These are phyloP conservation scores for Debaryomyces psychrophilus DNA, from an alignment of 1,139 yeast genomes.

Conservation along the genomic window DNA sequence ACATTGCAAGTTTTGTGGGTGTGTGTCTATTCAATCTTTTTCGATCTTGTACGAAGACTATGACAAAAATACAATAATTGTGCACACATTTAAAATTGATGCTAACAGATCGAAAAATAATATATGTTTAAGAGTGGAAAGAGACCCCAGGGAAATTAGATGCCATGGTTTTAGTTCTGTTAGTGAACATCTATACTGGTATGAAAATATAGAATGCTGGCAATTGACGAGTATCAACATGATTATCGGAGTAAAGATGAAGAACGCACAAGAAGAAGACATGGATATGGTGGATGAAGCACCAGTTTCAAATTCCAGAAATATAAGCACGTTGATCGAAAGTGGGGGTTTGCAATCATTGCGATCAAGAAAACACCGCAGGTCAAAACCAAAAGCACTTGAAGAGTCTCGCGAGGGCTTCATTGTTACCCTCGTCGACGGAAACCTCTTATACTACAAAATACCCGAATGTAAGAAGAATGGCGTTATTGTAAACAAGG, in stretches of 20 bases:
- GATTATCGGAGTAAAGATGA: constrained; percentile 68
- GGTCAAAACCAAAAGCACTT: neutral
- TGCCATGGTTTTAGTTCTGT: constrained; percentile 83
- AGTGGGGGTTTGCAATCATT: constrained; percentile 28
- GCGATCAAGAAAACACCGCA: constrained; percentile 18
- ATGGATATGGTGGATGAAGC: constrained; percentile 16
- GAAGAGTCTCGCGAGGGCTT: constrained; percentile 72
- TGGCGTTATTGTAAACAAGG: constrained; percentile 40
- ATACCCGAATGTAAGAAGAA: constrained; percentile 51
- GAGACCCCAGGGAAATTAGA: constrained; percentile 89
- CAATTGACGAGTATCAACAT: constrained; percentile 75
- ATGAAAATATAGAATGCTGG: constrained; percentile 72
- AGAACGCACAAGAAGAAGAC: constrained; percentile 22
- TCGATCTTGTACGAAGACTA: constrained; percentile 71
- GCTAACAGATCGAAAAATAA: constrained; percentile 71
- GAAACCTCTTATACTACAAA: constrained; percentile 60
- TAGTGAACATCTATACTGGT: constrained; percentile 70
- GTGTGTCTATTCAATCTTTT: constrained; percentile 75
- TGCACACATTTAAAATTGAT: constrained; percentile 74
- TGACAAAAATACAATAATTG: constrained; percentile 58
- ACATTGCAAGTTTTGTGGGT: constrained; percentile 89
- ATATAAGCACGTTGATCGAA: constrained; percentile 21
- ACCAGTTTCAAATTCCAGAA: constrained; percentile 10
- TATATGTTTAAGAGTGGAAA: constrained; percentile 84
- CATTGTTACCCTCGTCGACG: constrained; percentile 65